Conservation (phyloP, 805 yeast genomes). For the Ogataea pignaliae region DNA sequence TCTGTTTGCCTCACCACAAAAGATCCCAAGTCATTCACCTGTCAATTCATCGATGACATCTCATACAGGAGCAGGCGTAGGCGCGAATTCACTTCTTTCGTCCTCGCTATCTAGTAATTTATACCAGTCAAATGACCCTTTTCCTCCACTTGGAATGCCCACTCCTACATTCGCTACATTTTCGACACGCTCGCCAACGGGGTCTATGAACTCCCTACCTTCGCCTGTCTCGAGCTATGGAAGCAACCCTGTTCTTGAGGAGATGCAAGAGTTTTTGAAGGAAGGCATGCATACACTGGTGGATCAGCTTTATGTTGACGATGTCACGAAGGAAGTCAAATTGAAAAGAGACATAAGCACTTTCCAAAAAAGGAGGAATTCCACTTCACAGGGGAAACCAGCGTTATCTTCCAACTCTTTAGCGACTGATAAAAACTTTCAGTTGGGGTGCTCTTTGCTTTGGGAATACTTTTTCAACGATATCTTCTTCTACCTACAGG, state of each 20-base stretch:
- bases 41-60: constrained; percentile 4
- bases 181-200: constrained; percentile 15
- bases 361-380: constrained; percentile 23
- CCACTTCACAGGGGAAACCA: constrained; percentile 20
- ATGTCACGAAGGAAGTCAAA: constrained; percentile 25
- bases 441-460: constrained; percentile 36
- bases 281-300: constrained; percentile 34
- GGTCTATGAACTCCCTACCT: constrained; percentile 9
- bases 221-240: constrained; percentile 17
- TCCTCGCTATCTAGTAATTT: background rate
- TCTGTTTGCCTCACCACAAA: constrained; percentile 1
- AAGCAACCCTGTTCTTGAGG: constrained; percentile 37
- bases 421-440: constrained; percentile 18
- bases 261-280: constrained; percentile 41
- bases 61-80: background rate
- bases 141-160: constrained; percentile 20
- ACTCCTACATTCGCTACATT: constrained; percentile 18
- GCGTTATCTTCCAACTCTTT: background rate
- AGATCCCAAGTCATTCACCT: constrained; percentile 7
- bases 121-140: constrained; percentile 4
- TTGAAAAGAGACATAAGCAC: constrained; percentile 30
- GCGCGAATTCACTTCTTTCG: background rate
- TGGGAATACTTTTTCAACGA: constrained; percentile 58
- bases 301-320: constrained; percentile 25
- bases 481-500: constrained; percentile 54